Evolutionary conservation across 2,329 filamentous ascomycete species (phyloP).

Genomic region (Fusarium papillatum): DNA sequence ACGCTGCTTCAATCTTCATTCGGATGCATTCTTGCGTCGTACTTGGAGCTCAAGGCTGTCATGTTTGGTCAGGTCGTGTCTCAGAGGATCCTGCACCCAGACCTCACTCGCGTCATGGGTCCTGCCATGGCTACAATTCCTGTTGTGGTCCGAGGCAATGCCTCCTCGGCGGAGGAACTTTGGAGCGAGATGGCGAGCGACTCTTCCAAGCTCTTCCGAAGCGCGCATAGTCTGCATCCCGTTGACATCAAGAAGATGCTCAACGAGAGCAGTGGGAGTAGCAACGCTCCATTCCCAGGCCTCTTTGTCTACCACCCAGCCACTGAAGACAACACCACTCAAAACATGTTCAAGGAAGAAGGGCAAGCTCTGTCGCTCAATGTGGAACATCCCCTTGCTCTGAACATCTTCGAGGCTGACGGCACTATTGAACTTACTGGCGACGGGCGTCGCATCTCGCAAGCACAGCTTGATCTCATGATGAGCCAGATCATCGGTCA

Average conservation of each 20-base stretch:
- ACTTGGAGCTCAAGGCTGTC: slow-evolving; percentile 8
- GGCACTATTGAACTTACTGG: slow-evolving; percentile 19
- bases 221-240: slow-evolving; percentile 11
- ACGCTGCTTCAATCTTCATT: slow-evolving; percentile 18
- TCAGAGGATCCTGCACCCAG: slow-evolving; percentile 12
- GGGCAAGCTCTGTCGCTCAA: slow-evolving; percentile 27
- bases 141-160: slow-evolving; percentile 11
- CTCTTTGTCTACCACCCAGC: slow-evolving; percentile 29
- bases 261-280: background rate
- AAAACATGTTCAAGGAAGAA: slow-evolving; percentile 10
- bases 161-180: background rate
- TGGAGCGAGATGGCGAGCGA: slow-evolving; percentile 18
- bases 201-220: background rate
- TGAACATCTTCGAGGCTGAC: slow-evolving; percentile 20
- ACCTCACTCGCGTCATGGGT: slow-evolving; percentile 3
- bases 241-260: slow-evolving; percentile 30
- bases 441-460: slow-evolving; percentile 21
- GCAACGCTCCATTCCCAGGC: slow-evolving; percentile 13
- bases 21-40: slow-evolving; percentile 18
- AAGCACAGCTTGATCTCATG: slow-evolving; percentile 16
- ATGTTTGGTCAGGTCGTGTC: slow-evolving; percentile 19
- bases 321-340: background rate
- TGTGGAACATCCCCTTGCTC: slow-evolving; percentile 20
- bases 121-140: slow-evolving; percentile 25
- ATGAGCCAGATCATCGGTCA: slow-evolving; percentile 15